phyloP scores from a whole-genome alignment of 83 land plant species.

The Diphasiastrum complanatum region DNA sequence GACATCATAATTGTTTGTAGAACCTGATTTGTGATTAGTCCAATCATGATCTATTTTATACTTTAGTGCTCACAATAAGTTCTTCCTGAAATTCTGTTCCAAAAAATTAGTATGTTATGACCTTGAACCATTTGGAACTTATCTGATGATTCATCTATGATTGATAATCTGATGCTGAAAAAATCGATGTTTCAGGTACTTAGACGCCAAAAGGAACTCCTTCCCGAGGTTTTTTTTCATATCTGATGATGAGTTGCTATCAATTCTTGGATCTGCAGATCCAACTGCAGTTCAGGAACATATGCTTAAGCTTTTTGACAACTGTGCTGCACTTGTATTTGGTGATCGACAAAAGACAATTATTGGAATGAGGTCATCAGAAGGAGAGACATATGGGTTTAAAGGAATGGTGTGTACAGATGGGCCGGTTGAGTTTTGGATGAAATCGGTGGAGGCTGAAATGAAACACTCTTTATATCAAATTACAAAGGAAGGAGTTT shows the following conservation, averaged over 20 bases:
- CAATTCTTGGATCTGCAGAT: conserved; percentile 32
- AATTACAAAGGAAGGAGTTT: conserved; percentile 36
- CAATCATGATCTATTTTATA: too few species aligned
- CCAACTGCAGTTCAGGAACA: conserved; percentile 40
- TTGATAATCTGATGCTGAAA: too few species aligned
- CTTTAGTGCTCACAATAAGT: too few species aligned
- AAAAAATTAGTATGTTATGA: too few species aligned
- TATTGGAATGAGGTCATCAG: conserved; percentile 34
- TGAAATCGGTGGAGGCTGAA: conserved; percentile 30
- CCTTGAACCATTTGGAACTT: too few species aligned
- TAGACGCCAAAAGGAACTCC: conserved; percentile 37
- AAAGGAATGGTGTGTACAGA: conserved; percentile 17
- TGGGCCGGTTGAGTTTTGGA: conserved; percentile 37
- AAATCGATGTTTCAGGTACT: conserved; percentile 23
- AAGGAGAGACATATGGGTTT: conserved; percentile 32
- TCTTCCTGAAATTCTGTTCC: too few species aligned
- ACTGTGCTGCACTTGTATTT: conserved; percentile 33
- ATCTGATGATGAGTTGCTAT: conserved; percentile 38
- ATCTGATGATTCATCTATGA: too few species aligned
- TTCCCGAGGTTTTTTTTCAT: conserved; percentile 41
- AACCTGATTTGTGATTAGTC: too few species aligned
- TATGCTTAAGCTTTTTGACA: conserved; percentile 42
- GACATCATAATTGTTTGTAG: too few species aligned
- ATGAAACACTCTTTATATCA: conserved; percentile 33
- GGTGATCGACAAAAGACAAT: conserved; percentile 37